A percentile compares a stretch with the other conserved stretches of the same genome.
Evolutionary conservation across 1,284 basidiomycete genomes (phyloP).

Genomic region (Ustanciosporium gigantosporum): DNA sequence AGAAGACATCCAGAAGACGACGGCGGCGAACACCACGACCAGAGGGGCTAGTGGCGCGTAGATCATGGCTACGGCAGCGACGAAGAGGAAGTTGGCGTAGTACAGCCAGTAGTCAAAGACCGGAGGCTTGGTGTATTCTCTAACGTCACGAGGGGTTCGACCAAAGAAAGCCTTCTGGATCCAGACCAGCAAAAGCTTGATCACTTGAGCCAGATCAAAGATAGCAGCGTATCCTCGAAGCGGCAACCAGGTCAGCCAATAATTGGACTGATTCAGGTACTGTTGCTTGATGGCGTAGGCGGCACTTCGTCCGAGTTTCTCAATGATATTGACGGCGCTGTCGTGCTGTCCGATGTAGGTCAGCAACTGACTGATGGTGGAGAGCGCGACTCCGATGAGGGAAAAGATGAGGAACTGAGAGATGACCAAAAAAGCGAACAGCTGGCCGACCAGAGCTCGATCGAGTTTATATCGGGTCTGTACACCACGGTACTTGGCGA

Average conservation of each 20-base stretch:
- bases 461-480: conserved; percentile 50
- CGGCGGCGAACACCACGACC: conserved; percentile 48
- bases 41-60: conserved; percentile 56
- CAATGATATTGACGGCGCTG: conserved; percentile 28
- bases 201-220: conserved; percentile 92
- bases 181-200: conserved; percentile 84
- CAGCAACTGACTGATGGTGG: conserved; percentile 36
- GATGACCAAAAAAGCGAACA: conserved; percentile 55
- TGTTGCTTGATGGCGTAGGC: conserved; percentile 46
- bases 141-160: conserved; percentile 92
- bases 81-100: conserved; percentile 64
- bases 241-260: conserved; percentile 59
- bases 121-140: conserved; percentile 93
- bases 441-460: conserved; percentile 47
- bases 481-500: conserved; percentile 57
- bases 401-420: conserved; percentile 60
- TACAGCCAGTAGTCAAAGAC: conserved; percentile 89
- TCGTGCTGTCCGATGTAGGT: conserved; percentile 33
- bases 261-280: conserved; percentile 54
- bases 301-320: conserved; percentile 29
- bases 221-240: conserved; percentile 89
- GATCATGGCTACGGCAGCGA: conserved; percentile 54
- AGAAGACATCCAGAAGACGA: conserved; percentile 47
- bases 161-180: conserved; percentile 80
- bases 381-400: conserved; percentile 56